Evolutionary conservation across 2,329 filamentous ascomycete genomes (phyloP).

Genomic region (Phialophora tarda): DNA sequence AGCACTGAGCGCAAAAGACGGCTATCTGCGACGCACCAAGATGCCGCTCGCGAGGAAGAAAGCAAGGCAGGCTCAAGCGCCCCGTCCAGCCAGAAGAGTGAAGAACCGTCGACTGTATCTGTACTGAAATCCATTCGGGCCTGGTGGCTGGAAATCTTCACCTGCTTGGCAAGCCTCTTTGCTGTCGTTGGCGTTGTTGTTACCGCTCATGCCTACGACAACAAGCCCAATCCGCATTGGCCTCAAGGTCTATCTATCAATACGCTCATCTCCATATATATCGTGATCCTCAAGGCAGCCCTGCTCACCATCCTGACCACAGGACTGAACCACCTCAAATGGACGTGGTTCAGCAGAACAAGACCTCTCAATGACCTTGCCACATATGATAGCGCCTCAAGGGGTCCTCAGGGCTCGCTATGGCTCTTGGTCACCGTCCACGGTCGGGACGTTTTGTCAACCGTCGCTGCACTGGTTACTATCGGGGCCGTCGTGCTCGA

Average conservation of each 20-base stretch:
- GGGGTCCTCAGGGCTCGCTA: constrained; percentile 1
- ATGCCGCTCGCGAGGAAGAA: background rate
- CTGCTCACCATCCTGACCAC: background rate
- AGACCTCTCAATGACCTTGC: background rate
- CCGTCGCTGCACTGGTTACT: background rate
- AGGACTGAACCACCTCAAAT: constrained; percentile 3
- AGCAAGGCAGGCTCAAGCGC: background rate
- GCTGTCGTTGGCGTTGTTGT: background rate
- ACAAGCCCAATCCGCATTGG: constrained; percentile 3
- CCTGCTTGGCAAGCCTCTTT: background rate
- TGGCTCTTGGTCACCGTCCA: background rate
- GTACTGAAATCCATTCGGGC: background rate
- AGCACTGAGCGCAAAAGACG: background rate
- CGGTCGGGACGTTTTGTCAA: background rate
- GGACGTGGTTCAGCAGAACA: background rate
- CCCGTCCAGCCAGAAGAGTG: background rate
- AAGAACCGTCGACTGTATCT: background rate
- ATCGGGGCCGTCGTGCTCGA: background rate
- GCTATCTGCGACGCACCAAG: background rate
- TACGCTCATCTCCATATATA: background rate
- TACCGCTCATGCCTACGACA: background rate
- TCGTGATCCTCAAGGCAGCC: constrained; percentile 6
- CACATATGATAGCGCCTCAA: background rate
- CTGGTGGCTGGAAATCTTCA: constrained; percentile 5
- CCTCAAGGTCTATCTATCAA: constrained; percentile 6